Evolutionary conservation across 2,329 filamentous ascomycete species (phyloP).

Genomic region (Cladosporium sphaerospermum): DNA sequence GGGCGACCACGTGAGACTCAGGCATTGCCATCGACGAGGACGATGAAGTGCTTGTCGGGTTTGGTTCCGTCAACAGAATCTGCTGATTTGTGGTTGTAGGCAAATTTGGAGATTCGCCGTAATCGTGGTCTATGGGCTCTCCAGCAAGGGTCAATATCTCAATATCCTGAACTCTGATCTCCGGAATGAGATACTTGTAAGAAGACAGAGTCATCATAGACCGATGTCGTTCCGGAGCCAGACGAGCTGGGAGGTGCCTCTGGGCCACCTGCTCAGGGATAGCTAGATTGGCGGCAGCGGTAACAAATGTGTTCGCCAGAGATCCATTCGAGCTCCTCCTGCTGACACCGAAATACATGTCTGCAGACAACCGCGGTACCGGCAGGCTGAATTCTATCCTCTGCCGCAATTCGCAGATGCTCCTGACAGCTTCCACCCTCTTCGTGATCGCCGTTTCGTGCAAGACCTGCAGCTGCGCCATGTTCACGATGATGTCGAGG

Average conservation of each 20-base stretch:
- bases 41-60: not conserved
- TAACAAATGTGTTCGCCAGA: slow-evolving; percentile 1
- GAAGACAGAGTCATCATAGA: not conserved
- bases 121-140: not conserved
- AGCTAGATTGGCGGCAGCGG: not conserved
- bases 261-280: not conserved
- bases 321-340: slow-evolving; percentile 2
- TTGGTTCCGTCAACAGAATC: not conserved
- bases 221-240: not conserved
- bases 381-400: slow-evolving; percentile 1
- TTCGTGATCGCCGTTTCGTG: slow-evolving; percentile 4
- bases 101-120: not conserved
- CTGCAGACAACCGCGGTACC: not conserved
- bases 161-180: slow-evolving; percentile 2
- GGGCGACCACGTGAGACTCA: not conserved
- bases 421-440: not conserved
- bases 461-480: not conserved
- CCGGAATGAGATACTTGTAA: not conserved
- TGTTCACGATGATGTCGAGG: not conserved
- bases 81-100: not conserved
- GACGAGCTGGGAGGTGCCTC: not conserved
- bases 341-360: slow-evolving; percentile 1
- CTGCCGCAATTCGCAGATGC: slow-evolving; percentile 3
- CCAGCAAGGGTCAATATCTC: slow-evolving; percentile 1
- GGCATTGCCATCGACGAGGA: not conserved